Conservation (phyloP, 2,329 filamentous ascomycete species). For the Diaporthe citri region DNA sequence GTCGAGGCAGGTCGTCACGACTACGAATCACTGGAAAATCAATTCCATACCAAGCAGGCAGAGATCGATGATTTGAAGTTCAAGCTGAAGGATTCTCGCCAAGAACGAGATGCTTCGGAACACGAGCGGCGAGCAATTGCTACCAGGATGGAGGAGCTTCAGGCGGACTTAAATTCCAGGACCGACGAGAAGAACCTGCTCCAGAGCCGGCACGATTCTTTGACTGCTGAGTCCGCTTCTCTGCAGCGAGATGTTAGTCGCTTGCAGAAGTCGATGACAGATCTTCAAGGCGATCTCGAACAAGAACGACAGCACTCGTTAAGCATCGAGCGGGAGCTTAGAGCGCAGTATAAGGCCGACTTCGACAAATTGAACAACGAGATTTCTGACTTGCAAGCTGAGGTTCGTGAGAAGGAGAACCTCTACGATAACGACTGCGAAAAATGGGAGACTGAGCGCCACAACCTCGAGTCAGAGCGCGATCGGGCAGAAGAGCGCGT, state of each 20-base stretch:
- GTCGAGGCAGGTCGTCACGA: constrained; percentile 66
- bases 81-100: constrained; percentile 58
- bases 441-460: constrained; percentile 77
- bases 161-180: constrained; percentile 70
- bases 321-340: constrained; percentile 72
- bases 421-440: constrained; percentile 79
- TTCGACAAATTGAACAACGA: constrained; percentile 68
- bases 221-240: constrained; percentile 75
- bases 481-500: constrained; percentile 77
- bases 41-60: constrained; percentile 59
- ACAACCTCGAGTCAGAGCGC: constrained; percentile 74
- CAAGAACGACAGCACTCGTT: constrained; percentile 69
- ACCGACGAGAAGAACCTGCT: constrained; percentile 77
- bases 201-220: constrained; percentile 75
- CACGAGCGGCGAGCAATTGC: constrained; percentile 55
- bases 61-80: constrained; percentile 60
- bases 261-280: constrained; percentile 59
- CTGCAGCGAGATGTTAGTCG: constrained; percentile 73
- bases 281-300: constrained; percentile 62
- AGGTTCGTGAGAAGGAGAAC: constrained; percentile 77
- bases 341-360: constrained; percentile 65
- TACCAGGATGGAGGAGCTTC: constrained; percentile 65
- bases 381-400: constrained; percentile 72
- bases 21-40: constrained; percentile 64
- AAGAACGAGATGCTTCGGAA: constrained; percentile 57